Conservation (phyloP, 1,284 basidiomycete genomes). For the Omphalotus olearius region DNA sequence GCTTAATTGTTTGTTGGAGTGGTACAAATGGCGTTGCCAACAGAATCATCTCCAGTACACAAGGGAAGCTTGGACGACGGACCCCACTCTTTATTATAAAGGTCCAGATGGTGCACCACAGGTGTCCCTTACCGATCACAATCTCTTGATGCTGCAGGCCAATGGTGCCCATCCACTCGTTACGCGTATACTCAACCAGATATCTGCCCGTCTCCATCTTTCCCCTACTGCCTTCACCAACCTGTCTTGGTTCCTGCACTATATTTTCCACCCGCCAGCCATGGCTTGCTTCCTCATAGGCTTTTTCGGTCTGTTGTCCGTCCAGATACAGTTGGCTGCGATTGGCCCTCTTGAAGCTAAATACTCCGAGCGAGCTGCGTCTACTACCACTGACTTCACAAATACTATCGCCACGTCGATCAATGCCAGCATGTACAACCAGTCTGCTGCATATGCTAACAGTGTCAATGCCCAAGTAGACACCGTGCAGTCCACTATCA, state of each 20-base stretch:
- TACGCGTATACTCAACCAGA: slow-evolving; percentile 53
- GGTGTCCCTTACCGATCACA: slow-evolving; percentile 65
- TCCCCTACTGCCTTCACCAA: slow-evolving; percentile 58
- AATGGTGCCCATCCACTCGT: slow-evolving; percentile 68
- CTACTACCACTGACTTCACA: slow-evolving; percentile 64
- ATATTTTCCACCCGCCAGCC: slow-evolving; percentile 87
- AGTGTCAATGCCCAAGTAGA: slow-evolving; percentile 73
- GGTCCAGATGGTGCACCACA: slow-evolving; percentile 37
- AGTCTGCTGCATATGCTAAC: slow-evolving; percentile 73
- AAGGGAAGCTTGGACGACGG: slow-evolving; percentile 69
- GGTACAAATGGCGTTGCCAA: slow-evolving; percentile 78
- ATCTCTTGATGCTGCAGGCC: slow-evolving; percentile 68
- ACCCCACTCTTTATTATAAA: slow-evolving; percentile 55
- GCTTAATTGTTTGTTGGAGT: slow-evolving; percentile 65
- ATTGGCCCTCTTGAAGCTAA: slow-evolving; percentile 65
- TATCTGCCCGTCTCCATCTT: slow-evolving; percentile 48
- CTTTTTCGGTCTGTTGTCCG: slow-evolving; percentile 84
- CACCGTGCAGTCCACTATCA: slow-evolving; percentile 69
- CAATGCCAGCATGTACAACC: slow-evolving; percentile 77
- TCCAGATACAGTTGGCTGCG: slow-evolving; percentile 81
- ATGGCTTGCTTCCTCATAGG: slow-evolving; percentile 89
- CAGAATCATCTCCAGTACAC: slow-evolving; percentile 62
- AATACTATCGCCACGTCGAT: slow-evolving; percentile 70
- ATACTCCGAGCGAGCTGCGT: slow-evolving; percentile 55
- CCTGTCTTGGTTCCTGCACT: slow-evolving; percentile 80